Evolutionary conservation across 2,329 filamentous ascomycete species (phyloP).

Genomic region (Exophiala calicioides): DNA sequence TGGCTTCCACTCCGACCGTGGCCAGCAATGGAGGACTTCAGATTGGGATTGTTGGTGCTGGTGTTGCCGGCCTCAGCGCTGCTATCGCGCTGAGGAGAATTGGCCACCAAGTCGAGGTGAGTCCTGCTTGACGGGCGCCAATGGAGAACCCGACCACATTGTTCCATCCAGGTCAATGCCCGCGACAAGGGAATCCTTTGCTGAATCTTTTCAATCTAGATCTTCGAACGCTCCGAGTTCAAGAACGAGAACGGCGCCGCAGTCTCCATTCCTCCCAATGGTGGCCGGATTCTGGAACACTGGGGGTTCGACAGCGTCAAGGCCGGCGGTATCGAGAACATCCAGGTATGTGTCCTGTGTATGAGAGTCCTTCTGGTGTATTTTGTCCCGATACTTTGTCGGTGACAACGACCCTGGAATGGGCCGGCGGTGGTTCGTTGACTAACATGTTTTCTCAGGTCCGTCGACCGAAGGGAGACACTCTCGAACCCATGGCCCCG

Average conservation of each 20-base stretch:
- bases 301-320: slow-evolving; percentile 34
- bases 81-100: slow-evolving; percentile 38
- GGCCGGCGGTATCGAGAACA: slow-evolving; percentile 31
- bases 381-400: neutral
- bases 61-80: slow-evolving; percentile 38
- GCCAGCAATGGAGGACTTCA: slow-evolving; percentile 16
- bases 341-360: slow-evolving; percentile 21
- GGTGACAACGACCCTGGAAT: no score
- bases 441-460: slow-evolving; percentile 13
- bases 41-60: slow-evolving; percentile 36
- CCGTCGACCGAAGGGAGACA: slow-evolving; percentile 30
- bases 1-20: neutral
- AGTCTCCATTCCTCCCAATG: slow-evolving; percentile 38
- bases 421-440: neutral
- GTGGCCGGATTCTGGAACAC: slow-evolving; percentile 32
- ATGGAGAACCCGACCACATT: neutral
- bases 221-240: slow-evolving; percentile 37
- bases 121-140: slow-evolving; percentile 8
- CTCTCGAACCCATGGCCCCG: slow-evolving; percentile 31
- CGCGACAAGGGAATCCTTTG: neutral
- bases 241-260: slow-evolving; percentile 39
- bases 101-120: slow-evolving; percentile 38
- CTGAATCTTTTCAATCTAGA: slow-evolving; percentile 24
- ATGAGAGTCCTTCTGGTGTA: no score
- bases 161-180: neutral